These are phyloP conservation scores for Cymbopogon citratus DNA, from an alignment of 176 grass and related monocot species.

Conservation along the genomic window DNA sequence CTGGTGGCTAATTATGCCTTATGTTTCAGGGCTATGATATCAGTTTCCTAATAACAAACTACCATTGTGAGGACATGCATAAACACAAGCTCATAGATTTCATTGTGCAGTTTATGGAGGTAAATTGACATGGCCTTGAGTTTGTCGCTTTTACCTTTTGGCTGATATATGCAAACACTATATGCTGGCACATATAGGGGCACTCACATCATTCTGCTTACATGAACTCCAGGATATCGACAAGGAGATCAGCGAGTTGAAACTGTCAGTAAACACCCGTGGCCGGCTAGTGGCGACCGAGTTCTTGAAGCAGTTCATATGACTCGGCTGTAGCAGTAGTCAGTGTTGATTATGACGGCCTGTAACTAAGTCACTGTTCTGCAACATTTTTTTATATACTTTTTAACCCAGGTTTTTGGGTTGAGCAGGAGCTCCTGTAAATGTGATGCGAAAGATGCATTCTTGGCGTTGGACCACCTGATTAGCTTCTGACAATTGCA, in stretches of 20 bases:
- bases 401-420: not conserved
- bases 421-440: not conserved
- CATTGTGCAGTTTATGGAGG: constrained; percentile 99
- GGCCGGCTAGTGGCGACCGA: constrained; percentile 84
- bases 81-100: constrained; percentile 99
- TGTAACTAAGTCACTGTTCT: not conserved
- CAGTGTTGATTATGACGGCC: not conserved
- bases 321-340: not conserved
- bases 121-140: constrained; percentile 3
- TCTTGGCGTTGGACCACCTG: not conserved
- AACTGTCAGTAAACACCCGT: constrained; percentile 88
- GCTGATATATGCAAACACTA: not conserved
- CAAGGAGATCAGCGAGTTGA: constrained; percentile 89
- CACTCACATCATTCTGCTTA: not conserved
- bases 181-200: not conserved
- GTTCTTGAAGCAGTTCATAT: constrained; percentile 95
- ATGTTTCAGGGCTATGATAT: constrained; percentile 86
- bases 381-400: not conserved
- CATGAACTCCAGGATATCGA: constrained; percentile 61
- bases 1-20: not conserved
- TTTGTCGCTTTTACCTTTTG: not conserved
- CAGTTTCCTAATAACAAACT: constrained; percentile 98
- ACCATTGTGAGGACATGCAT: constrained; percentile 93
- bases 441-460: not conserved
- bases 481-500: not conserved